Percentiles rank a stretch among this genome's conserved stretches.
These are phyloP conservation scores for Maudiozyma serrabonitensis DNA, from an alignment of 805 yeast species.

Conservation along the genomic window DNA sequence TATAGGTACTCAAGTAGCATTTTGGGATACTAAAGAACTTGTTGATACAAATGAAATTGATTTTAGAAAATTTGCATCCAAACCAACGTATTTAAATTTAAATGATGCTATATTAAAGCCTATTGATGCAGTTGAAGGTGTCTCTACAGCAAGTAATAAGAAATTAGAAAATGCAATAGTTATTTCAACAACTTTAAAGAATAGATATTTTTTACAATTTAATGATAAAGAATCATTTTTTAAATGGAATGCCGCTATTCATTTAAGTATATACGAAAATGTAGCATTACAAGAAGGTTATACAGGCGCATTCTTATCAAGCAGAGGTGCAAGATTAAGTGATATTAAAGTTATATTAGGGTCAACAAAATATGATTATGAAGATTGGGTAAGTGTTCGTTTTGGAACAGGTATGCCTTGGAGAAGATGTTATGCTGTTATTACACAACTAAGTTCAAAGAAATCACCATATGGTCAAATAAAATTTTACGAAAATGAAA, in stretches of 20 bases:
- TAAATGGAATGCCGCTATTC: constrained; percentile 75
- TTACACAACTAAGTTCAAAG: constrained; percentile 55
- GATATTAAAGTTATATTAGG: constrained; percentile 81
- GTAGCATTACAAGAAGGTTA: constrained; percentile 86
- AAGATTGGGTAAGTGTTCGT: constrained; percentile 90
- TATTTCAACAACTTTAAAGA: constrained; percentile 88
- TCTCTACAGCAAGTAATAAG: constrained; percentile 37
- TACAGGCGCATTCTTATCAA: constrained; percentile 86
- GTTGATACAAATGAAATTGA: constrained; percentile 38
- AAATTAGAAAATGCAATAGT: constrained; percentile 68
- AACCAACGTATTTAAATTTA: constrained; percentile 82
- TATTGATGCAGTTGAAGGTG: constrained; percentile 52
- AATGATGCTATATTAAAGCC: constrained; percentile 83
- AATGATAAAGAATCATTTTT: constrained; percentile 52
- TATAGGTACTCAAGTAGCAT: constrained; percentile 82
- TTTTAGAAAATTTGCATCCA: constrained; percentile 48
- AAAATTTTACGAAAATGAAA: constrained; percentile 74
- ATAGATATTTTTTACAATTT: constrained; percentile 76
- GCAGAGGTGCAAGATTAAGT: constrained; percentile 80
- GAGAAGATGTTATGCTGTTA: constrained; percentile 87
- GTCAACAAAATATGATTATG: constrained; percentile 76
- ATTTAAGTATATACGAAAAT: constrained; percentile 74
- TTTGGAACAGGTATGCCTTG: constrained; percentile 98
- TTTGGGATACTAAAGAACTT: constrained; percentile 75
- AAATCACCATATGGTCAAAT: constrained; percentile 49